Base-by-base conservation (phyloP, 768 basidiomycete genomes). In the Termitomyces sp. region DNA sequence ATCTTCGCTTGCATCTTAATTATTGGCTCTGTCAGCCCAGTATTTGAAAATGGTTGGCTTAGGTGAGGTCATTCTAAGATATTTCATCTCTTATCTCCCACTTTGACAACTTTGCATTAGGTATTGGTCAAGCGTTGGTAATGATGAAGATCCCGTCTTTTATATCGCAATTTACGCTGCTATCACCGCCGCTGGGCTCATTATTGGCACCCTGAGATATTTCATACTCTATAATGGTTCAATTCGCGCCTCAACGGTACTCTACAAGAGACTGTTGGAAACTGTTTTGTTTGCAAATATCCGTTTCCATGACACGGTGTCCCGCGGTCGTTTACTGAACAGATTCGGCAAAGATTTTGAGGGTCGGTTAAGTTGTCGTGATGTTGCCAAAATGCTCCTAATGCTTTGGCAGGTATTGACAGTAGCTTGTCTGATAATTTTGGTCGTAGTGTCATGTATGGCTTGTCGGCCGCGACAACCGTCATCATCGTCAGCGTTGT, bases 341-440 rank as follows among this genome's bases (percentile, higher is more conserved):
- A 79, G 93, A 50, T 90, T 91, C 64, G 94, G 94, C 47, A 96
- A 96, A 72, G 94, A 96, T 70, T 91, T 96, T 59, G 93, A 95
- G 77, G 90, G 81, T 77, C 11, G 1, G 81, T 62, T 0, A 5
- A n/a, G 7, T 52, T 48, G 38, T 9, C 10, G 2, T 57, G 8
- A 8, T 29, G 74, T 31, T 12, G 8, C 40, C 15, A 7, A 10
- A 12, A 40, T 31, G 12, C 29, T 37, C 34, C 17, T 54, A 57
- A 12, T 64, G 69, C 34, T 50, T 43, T 52, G 15, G 43, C 67
- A 87, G 92, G 89, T 31, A 85, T 96, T 52, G 94, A 96, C 69
- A 93, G 91, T 65, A 85, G 70, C 56, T 81, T 94, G 63, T 83
- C 94, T 1, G 92, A 96, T 68, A 88, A 93, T 73, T 93, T 94